Base-by-base conservation (phyloP, 768 basidiomycete genomes). In the Rhizopogon salebrosus region DNA sequence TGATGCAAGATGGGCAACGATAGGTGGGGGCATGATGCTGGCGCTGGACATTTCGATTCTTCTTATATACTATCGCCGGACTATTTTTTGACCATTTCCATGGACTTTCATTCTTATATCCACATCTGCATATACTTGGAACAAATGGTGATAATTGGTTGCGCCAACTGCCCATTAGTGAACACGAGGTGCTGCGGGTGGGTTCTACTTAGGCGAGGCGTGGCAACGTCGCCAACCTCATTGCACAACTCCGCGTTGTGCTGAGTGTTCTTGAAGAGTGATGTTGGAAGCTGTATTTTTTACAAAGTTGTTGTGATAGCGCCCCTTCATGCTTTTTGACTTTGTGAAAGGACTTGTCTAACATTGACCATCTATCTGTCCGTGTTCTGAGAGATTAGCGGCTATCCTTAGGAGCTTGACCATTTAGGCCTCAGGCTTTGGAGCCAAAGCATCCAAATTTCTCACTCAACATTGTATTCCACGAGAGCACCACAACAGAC, bases 1-100 rank as follows among this genome's bases (percentile, higher is more conserved):
- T 74, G 68, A 72, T 74, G 70, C 73, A 74, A 54, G 22, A 22
- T 27, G 68, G 72, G 72, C 53, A 41, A 20, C 40, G 55, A 23
- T 51, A 38, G 52, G 42, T 41, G 34, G 22, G 40, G 29, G 38
- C 26, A 4, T 40, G 24, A 49, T 10, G 22, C 37, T 36, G 31
- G 22, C 40, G 24, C 34, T 11, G n/a, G 51, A 24, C 6, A 11
- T 48, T 18, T 16, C n/a, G 43, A 51, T 18, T 20, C 49, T n/a
- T 16, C 75, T 54, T 77, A 57, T 68, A 22, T 48, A 37, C 48
- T 38, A 49, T 41, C 16, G 16, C 26, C n/a, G 29, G 37, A 20
- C 26, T 41, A 37, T 31, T 26, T 40, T 53, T 55, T 41, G 6
- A 53, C 51, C 43, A n/a, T n/a, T n/a, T n/a, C n/a, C n/a, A 35